A percentile compares a stretch with the other conserved stretches of the same genome.
These are phyloP conservation scores for Echeveria elegans DNA, from an alignment of 164 flowering plant species.

Conservation along the genomic window DNA sequence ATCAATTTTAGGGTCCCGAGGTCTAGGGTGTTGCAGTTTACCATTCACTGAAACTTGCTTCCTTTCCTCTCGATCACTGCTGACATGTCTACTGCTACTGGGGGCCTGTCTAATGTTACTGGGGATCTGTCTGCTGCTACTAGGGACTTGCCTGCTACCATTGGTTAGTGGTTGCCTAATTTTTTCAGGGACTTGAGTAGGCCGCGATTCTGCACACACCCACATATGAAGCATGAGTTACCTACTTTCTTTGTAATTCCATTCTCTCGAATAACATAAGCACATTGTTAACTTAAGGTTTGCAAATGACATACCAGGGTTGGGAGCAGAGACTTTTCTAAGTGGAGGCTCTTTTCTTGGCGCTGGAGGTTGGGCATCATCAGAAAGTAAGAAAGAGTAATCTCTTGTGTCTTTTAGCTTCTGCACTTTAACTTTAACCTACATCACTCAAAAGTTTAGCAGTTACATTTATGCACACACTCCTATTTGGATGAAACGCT, in stretches of 20 bases:
- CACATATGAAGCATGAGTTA: background rate
- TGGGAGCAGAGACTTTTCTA: conserved; percentile 27
- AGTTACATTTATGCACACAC: background rate
- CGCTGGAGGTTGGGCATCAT: conserved; percentile 63
- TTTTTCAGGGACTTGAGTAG: conserved; percentile 11
- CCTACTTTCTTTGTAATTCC: background rate
- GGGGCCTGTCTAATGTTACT: background rate
- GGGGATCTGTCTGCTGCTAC: conserved; percentile 4
- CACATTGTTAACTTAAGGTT: conserved; percentile 14
- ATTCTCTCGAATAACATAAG: conserved; percentile 39
- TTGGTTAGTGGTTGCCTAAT: conserved; percentile 25
- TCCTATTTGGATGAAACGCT: background rate
- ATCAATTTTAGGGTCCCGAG: conserved; percentile 18
- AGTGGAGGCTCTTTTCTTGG: conserved; percentile 34
- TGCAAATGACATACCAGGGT: conserved; percentile 41
- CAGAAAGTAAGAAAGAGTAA: conserved; percentile 82
- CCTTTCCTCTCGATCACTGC: conserved; percentile 8
- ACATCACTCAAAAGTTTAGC: conserved; percentile 2
- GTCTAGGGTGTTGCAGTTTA: conserved; percentile 20
- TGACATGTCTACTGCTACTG: background rate
- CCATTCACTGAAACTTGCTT: conserved; percentile 12
- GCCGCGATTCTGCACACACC: background rate
- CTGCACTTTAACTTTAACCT: conserved; percentile 52
- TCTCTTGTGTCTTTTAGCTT: conserved; percentile 65
- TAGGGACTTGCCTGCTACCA: conserved; percentile 22